Base-by-base conservation (phyloP, 75 land plant species). In the Selaginella moellendorffii region DNA sequence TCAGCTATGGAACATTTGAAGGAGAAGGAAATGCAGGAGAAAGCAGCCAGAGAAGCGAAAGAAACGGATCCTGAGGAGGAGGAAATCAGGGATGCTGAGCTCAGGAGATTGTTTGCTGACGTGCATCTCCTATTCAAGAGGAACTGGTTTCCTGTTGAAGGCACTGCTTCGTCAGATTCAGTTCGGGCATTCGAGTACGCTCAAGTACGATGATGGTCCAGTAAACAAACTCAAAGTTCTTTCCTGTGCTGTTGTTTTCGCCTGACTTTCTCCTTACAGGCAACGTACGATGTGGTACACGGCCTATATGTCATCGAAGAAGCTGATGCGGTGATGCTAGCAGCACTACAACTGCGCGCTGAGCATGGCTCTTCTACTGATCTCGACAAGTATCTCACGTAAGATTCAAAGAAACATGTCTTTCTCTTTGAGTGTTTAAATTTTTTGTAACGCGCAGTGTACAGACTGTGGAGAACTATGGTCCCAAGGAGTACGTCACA, bases 311-410 rank as follows among this genome's bases (percentile, higher is more conserved):
- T 53, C 27, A 27, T 74, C 18, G 64, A 62, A 27, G 72, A 63
- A 30, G 31, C 28, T 9, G 72, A 74, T 64, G 76, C 76, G 9
- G 0, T 74, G 14, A 74, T 74, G 76, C 58, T 74, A 12, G 76
- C 69, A 28, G 73, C 76, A 18, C 59, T 74, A 5, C 72, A 74
- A 31, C 29, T 74, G 28, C 66, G 73, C 14, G 72, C 65, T 27
- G 72, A 74, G 61, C 58, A 30, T 53, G 63, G 69, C 10, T 65
- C 42, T 30, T 52, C 29, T 30, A 27, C 66, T 5, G 42, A 42
- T 18, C 25, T 42, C 0, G 64, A 69, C 18, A 46, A 67, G 1
- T 62, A 61, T n/a, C 69, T 67, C 1, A 67, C 69, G 69, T 67
- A 67, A 67, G 63, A 1, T 65, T 22, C 10, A 2, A 5, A 36